These are phyloP conservation scores for Thamnidium elegans DNA, from an alignment of 192 early-diverging fungal species.

Conservation along the genomic window DNA sequence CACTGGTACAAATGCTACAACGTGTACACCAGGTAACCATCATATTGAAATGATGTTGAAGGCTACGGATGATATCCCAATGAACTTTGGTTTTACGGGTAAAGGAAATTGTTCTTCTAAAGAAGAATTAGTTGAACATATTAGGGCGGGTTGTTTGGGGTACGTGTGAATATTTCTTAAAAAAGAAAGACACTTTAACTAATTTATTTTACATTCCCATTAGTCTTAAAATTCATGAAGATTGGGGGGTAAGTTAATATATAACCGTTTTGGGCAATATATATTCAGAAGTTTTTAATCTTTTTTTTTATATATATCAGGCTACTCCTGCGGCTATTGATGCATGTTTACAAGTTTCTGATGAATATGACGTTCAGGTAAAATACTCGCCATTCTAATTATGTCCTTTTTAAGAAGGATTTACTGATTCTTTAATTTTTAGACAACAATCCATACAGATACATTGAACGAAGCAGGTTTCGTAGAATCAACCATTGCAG, in stretches of 20 bases:
- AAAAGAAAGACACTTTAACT: no score
- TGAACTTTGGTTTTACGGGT: constrained; percentile 94
- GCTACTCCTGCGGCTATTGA: constrained; percentile 94
- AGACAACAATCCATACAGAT: constrained; percentile 93
- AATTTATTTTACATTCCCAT: no score
- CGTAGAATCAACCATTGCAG: constrained; percentile 85
- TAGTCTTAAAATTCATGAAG: constrained; percentile 86
- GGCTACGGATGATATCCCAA: constrained; percentile 81
- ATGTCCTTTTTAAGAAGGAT: not conserved
- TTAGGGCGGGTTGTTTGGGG: constrained; percentile 83
- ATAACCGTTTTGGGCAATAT: no score
- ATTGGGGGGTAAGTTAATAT: constrained; percentile 66
- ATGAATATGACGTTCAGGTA: constrained; percentile 81
- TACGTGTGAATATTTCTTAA: no score
- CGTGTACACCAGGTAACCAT: constrained; percentile 83
- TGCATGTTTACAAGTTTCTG: constrained; percentile 79
- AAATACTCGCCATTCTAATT: not conserved
- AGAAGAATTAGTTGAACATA: constrained; percentile 76
- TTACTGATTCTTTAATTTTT: constrained; percentile 4
- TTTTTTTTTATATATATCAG: no score
- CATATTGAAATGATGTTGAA: constrained; percentile 90
- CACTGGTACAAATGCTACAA: constrained; percentile 94
- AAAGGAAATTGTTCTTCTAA: constrained; percentile 82
- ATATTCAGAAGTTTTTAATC: no score
- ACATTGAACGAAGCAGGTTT: constrained; percentile 98